phyloP scores from a whole-genome alignment of 768 basidiomycete species.

The Nidula microcarpa region DNA sequence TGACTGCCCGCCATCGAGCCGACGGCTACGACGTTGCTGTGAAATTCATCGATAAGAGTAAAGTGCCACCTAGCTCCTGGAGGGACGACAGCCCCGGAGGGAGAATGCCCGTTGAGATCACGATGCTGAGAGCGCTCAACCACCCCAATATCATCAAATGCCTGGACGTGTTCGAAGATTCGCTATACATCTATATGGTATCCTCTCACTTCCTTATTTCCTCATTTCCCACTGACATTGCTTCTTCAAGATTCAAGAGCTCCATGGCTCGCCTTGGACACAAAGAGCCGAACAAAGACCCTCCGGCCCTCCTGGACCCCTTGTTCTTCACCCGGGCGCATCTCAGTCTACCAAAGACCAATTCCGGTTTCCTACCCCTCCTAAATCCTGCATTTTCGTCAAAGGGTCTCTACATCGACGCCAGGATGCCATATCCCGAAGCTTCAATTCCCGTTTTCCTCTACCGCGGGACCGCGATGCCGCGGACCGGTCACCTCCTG shows the following conservation, averaged over 20 bases:
- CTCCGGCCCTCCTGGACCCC: slow-evolving; percentile 56
- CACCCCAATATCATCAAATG: slow-evolving; percentile 85
- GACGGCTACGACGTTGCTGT: slow-evolving; percentile 77
- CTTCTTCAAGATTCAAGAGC: slow-evolving; percentile 71
- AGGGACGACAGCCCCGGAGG: slow-evolving; percentile 60
- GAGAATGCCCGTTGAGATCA: slow-evolving; percentile 76
- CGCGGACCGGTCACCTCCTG: too few relatives aligned
- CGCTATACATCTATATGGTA: slow-evolving; percentile 84
- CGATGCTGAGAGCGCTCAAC: slow-evolving; percentile 66
- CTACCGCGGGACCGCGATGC: too few relatives aligned
- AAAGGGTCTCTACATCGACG: too few relatives aligned
- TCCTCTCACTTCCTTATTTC: slow-evolving; percentile 17
- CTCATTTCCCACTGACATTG: background rate
- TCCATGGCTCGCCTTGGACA: slow-evolving; percentile 89
- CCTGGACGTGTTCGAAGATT: slow-evolving; percentile 82
- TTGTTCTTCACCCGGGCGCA: slow-evolving; percentile 8
- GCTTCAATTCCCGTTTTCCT: too few relatives aligned
- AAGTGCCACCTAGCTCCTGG: slow-evolving; percentile 56
- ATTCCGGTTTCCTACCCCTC: too few relatives aligned
- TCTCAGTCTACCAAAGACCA: too few relatives aligned
- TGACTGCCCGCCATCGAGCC: slow-evolving; percentile 69
- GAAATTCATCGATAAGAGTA: slow-evolving; percentile 91
- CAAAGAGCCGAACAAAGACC: slow-evolving; percentile 16
- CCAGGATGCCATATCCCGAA: too few relatives aligned
- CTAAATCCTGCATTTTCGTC: too few relatives aligned